Evolutionary conservation across 495 filamentous ascomycete species (phyloP), one percentile per base, ranked within the genome.

Genomic region (Umbilicaria muhlenbergii): DNA sequence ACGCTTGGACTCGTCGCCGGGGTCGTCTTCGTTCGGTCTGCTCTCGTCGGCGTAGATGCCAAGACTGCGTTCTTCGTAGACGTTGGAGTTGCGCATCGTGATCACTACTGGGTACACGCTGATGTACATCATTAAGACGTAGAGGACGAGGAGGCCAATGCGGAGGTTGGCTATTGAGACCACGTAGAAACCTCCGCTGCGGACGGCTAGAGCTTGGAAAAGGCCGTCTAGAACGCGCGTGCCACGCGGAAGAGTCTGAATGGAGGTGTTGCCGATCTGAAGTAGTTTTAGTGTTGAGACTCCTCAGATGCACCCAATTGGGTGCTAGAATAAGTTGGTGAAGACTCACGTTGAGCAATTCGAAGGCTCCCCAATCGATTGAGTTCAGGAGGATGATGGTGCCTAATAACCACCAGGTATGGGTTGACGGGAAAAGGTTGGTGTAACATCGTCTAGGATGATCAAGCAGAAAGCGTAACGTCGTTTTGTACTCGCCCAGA

Each of bases 41-140:
- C 57, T 55, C 39, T 70, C 64, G 14, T 65, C 55, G 11, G 67
- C 62, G 48, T 74, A 84, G 45, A 85, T 73, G 11, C 80, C 80
- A 14, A 85, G 65, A 13, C 72, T 75, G 34, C 77, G 75, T 57
- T 85, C 80, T 65, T 85, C 81, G 57, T 85, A 85, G 41, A 85
- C 79, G 58, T 85, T 85, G 39, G 79, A 81, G 52, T 75, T 71
- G 43, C 72, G 50, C 47, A 67, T 64, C 11, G 63, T 72, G 46
- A 81, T 78, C 6, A 73, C 74, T 28, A 81, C 73, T 6, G 77
- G 77, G 49, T 71, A 78, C 36, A 70, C 74, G 19, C 66, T 72
- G 33, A 81, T 75, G 58, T 89, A 93, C 83, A 92, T 93, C 85
- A 91, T 92, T 18, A 89, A 72, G n/a, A 86, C 75, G 58, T 93